These are phyloP conservation scores for Aspergillus fructus DNA, from an alignment of 2,329 filamentous ascomycete species.

Conservation along the genomic window DNA sequence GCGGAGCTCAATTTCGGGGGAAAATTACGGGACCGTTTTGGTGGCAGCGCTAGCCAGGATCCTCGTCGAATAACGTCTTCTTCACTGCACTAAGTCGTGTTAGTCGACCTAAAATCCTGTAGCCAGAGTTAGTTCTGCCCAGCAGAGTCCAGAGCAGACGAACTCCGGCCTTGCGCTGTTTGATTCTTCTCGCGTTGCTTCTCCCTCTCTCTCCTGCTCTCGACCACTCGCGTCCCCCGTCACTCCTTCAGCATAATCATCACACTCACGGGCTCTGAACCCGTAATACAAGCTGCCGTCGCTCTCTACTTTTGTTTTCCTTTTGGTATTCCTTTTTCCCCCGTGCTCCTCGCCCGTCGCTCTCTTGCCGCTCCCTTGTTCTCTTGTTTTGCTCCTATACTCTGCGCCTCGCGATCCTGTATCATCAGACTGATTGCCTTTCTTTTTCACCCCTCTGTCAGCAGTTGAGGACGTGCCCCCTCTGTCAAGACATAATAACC, in stretches of 20 bases:
- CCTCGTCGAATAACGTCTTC: slow-evolving; percentile 10
- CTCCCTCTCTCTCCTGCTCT: slow-evolving; percentile 5
- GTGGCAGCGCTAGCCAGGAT: slow-evolving; percentile 9
- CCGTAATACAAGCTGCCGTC: slow-evolving; percentile 11
- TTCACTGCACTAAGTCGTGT: background rate
- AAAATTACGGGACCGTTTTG: slow-evolving; percentile 8
- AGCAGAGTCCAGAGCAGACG: slow-evolving; percentile 10
- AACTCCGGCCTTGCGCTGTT: background rate
- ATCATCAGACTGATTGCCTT: slow-evolving; percentile 1
- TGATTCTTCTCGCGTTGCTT: slow-evolving; percentile 9
- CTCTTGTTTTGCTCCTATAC: background rate
- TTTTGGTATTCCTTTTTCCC: background rate
- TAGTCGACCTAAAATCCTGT: slow-evolving; percentile 8
- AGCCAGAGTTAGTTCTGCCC: background rate
- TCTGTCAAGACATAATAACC: slow-evolving; percentile 14
- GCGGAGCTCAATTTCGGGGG: slow-evolving; percentile 5
- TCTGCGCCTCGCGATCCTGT: background rate
- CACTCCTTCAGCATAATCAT: slow-evolving; percentile 15
- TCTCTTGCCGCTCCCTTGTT: background rate
- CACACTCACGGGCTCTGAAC: background rate
- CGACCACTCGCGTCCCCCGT: slow-evolving; percentile 20
- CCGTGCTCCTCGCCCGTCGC: background rate
- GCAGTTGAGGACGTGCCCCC: slow-evolving; percentile 11
- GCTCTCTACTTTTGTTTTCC: slow-evolving; percentile 11
- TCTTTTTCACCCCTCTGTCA: slow-evolving; percentile 13